Conservation (phyloP, 768 basidiomycete genomes). For the Panaeolus cyanescens region DNA sequence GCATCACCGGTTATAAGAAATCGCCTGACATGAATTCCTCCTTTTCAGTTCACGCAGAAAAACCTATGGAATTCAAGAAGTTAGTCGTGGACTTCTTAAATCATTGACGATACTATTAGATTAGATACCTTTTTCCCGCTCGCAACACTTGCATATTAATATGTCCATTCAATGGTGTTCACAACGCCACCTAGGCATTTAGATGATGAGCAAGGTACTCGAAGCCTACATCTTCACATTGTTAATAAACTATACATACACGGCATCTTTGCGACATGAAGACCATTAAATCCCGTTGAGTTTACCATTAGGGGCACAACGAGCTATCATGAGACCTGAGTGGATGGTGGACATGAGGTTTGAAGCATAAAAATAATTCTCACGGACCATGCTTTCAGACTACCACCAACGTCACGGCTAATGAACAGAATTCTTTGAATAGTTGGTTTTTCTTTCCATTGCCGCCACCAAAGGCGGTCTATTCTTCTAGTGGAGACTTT, state of each 20-base stretch:
- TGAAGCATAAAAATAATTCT: not conserved
- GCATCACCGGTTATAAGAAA: not conserved
- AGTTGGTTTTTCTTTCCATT: not conserved
- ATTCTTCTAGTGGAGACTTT: not conserved
- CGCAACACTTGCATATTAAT: too few relatives aligned
- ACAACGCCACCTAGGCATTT: too few relatives aligned
- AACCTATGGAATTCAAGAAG: conserved; percentile 61
- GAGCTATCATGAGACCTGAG: too few relatives aligned
- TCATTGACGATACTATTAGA: not conserved
- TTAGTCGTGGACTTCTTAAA: conserved; percentile 31
- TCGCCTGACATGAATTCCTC: not conserved
- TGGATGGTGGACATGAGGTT: not conserved
- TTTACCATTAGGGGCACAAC: too few relatives aligned
- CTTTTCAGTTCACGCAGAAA: conserved; percentile 76
- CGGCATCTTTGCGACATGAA: too few relatives aligned
- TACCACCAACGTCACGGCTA: not conserved
- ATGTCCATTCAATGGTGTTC: too few relatives aligned
- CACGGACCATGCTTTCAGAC: not conserved
- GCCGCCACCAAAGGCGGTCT: not conserved
- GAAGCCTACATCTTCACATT: too few relatives aligned
- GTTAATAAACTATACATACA: too few relatives aligned
- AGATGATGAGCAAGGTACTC: too few relatives aligned
- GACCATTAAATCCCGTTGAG: too few relatives aligned
- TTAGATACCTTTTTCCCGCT: not conserved
- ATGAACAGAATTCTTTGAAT: not conserved